Conservation (phyloP, 768 basidiomycete genomes). For the Amanita subjunquillea region DNA sequence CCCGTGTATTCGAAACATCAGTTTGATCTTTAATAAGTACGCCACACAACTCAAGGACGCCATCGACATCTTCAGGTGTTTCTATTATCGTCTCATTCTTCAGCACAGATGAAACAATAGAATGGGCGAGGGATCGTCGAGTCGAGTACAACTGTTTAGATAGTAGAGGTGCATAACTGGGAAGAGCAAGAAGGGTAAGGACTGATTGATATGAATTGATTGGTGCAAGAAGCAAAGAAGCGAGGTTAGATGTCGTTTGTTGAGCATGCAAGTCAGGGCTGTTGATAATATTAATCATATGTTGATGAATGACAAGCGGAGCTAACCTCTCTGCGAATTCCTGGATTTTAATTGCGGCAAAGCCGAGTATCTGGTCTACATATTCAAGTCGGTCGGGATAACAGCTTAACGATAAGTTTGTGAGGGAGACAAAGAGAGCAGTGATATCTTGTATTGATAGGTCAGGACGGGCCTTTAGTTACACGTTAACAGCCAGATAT, state of each 20-base stretch:
- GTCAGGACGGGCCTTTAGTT: conserved; percentile 82
- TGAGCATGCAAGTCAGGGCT: conserved; percentile 85
- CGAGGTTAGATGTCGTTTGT: conserved; percentile 84
- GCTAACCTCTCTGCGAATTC: conserved; percentile 73
- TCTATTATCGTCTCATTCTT: conserved; percentile 97
- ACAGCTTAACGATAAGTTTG: conserved; percentile 91
- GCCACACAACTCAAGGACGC: conserved; percentile 86
- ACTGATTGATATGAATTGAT: conserved; percentile 96
- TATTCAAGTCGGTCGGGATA: conserved; percentile 97
- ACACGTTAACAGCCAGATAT: neutral
- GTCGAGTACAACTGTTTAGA: conserved; percentile 83
- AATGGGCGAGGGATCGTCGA: conserved; percentile 86
- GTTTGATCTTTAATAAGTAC: conserved; percentile 84
- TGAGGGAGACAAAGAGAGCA: conserved; percentile 88
- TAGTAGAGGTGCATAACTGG: conserved; percentile 79
- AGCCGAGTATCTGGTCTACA: conserved; percentile 90
- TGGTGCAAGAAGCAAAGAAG: conserved; percentile 84
- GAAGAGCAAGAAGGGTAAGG: conserved; percentile 93
- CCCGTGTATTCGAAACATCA: conserved; percentile 23
- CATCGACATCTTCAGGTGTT: conserved; percentile 87
- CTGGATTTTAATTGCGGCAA: conserved; percentile 77
- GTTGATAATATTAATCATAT: neutral
- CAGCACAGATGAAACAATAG: conserved; percentile 86
- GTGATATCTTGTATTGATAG: conserved; percentile 97
- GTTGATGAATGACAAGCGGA: neutral